Evolutionary conservation across 331 rosid genomes (phyloP), one percentile per base, ranked within the genome.

Genomic region (Malus hybrid): DNA sequence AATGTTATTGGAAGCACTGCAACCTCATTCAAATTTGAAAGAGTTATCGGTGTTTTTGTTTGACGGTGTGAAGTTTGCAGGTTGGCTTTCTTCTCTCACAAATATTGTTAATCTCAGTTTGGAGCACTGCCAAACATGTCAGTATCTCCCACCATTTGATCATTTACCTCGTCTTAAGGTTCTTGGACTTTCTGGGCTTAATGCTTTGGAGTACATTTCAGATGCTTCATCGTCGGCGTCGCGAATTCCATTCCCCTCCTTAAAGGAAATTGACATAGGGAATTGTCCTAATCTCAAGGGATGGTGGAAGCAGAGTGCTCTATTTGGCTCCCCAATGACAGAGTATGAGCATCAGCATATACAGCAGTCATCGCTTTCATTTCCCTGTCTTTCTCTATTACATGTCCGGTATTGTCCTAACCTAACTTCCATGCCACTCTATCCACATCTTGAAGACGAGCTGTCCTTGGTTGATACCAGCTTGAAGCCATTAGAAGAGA

Each of bases 131-230:
- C 0, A 0, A 12, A 46, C 44, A 67, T 72, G 59, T 31, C 75
- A 67, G 24, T 29, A 46, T 67, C 70, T 77, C 19, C 67, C 78
- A 0, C 27, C 27, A 0, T 24, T 79, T 31, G 42, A 29, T 59
- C 55, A 67, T 4, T 31, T 67, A 0, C 59, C 20, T 22, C 28
- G 14, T 56, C 60, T 81, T 6, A 57, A 46, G 69, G 1, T 0
- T 31, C 12, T 39, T 32, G 0, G 0, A 0, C 19, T 73, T 31
- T 0, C 0, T 0, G 0, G 27, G 6, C 44, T 75, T 68, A 46
- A 13, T 1, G 9, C 24, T 34, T 16, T 71, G 2, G 71, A 81
- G 63, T 71, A 65, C 55, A 77, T 81, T 3, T 65, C 18, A 57
- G 13, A 10, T 0, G 48, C 48, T 10, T 42, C 48, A 42, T 42